Conservation (phyloP, 495 filamentous ascomycete genomes). For the Podospora conica region DNA sequence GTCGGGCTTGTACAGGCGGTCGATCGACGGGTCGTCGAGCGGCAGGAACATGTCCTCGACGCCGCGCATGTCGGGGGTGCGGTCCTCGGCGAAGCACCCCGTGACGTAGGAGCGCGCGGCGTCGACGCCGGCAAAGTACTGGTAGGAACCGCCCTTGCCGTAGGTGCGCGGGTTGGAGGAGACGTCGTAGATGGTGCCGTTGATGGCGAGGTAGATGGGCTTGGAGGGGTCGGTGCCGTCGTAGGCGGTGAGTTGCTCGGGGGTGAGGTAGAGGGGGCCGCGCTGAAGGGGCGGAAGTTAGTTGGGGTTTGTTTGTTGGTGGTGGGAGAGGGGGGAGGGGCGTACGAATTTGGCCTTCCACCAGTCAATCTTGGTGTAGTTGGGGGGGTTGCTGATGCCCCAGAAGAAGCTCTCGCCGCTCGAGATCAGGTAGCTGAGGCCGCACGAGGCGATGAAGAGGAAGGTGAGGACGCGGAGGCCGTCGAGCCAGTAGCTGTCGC, state of each 20-base stretch:
- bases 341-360: constrained; percentile 59
- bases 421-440: constrained; percentile 76
- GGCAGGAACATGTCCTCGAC: constrained; percentile 88
- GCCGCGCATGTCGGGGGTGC: constrained; percentile 73
- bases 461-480: constrained; percentile 67
- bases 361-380: constrained; percentile 56
- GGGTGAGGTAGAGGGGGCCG: constrained; percentile 57
- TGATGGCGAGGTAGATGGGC: constrained; percentile 88
- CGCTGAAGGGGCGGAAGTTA: constrained; percentile 17
- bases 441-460: constrained; percentile 59
- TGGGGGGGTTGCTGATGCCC: constrained; percentile 55
- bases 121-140: constrained; percentile 80
- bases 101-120: constrained; percentile 91
- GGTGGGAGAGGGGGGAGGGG: constrained; percentile 10
- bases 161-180: constrained; percentile 67
- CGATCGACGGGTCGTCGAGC: constrained; percentile 55
- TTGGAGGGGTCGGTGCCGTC: constrained; percentile 68
- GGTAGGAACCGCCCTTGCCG: constrained; percentile 84
- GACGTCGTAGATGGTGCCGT: constrained; percentile 94
- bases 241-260: constrained; percentile 62
- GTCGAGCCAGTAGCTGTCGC: constrained; percentile 54
- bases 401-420: constrained; percentile 55
- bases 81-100: constrained; percentile 86
- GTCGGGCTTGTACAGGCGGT: constrained; percentile 34
- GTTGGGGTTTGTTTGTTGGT: constrained; percentile 1